phyloP scores from a whole-genome alignment of 2,329 filamentous ascomycete genomes.

The Aplosporella prunicola region DNA sequence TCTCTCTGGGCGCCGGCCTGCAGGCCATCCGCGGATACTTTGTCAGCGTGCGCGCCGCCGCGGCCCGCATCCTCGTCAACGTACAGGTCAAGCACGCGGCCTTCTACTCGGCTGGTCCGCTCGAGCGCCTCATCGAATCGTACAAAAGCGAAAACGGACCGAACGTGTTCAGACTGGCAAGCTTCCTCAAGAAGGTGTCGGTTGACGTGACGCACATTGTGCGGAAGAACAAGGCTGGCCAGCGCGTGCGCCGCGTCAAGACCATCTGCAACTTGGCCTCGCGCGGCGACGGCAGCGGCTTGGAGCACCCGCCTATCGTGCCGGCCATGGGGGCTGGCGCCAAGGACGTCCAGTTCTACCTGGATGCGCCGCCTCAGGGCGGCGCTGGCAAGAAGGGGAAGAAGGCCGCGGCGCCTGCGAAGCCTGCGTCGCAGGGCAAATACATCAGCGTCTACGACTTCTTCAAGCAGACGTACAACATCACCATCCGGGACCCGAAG shows the following conservation, averaged over 20 bases:
- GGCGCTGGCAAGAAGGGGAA: slow-evolving; percentile 1
- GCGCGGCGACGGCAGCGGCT: slow-evolving; percentile 23
- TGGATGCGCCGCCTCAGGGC: slow-evolving; percentile 3
- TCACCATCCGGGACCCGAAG: slow-evolving; percentile 15
- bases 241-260: slow-evolving; percentile 28
- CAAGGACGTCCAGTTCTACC: slow-evolving; percentile 6
- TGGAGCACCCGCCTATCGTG: slow-evolving; percentile 16
- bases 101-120: slow-evolving; percentile 43
- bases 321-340: slow-evolving; percentile 3
- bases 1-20: slow-evolving; percentile 42
- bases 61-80: slow-evolving; percentile 50
- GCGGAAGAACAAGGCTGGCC: slow-evolving; percentile 24
- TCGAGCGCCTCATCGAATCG: slow-evolving; percentile 27
- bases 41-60: slow-evolving; percentile 50
- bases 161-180: slow-evolving; percentile 16
- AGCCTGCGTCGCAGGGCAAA: not conserved
- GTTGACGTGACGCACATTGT: slow-evolving; percentile 33
- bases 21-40: slow-evolving; percentile 53
- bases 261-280: slow-evolving; percentile 30
- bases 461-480: slow-evolving; percentile 15
- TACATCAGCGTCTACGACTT: slow-evolving; percentile 10
- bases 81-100: slow-evolving; percentile 52
- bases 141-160: slow-evolving; percentile 12
- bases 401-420: not conserved
- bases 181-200: slow-evolving; percentile 30